Conservation (phyloP, 345 rosid genomes). For the Populus alba region DNA sequence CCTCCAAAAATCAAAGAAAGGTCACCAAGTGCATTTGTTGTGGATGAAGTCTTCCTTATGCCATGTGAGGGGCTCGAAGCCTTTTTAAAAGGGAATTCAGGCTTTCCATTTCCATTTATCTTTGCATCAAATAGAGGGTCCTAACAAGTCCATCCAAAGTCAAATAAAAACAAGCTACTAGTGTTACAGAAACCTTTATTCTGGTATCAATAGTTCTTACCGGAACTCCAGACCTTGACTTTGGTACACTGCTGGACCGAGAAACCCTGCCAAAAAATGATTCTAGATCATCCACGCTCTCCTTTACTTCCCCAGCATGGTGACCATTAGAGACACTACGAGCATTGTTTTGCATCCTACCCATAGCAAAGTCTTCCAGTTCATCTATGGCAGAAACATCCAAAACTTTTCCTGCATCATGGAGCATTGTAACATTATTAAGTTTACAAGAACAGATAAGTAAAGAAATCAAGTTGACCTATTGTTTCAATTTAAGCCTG, state of each 20-base stretch:
- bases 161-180: slow-evolving; percentile 11
- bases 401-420: slow-evolving; percentile 47
- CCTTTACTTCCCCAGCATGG: slow-evolving; percentile 10
- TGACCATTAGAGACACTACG: slow-evolving; percentile 19
- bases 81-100: slow-evolving; percentile 34
- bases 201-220: slow-evolving; percentile 42
- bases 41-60: slow-evolving; percentile 60
- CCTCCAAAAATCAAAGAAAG: slow-evolving; percentile 77
- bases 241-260: slow-evolving; percentile 77
- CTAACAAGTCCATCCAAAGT: slow-evolving; percentile 20
- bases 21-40: slow-evolving; percentile 55
- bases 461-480: not conserved
- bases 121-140: slow-evolving; percentile 40
- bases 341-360: slow-evolving; percentile 39
- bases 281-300: slow-evolving; percentile 58
- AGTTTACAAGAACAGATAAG: slow-evolving; percentile 8
- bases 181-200: not conserved
- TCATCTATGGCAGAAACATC: slow-evolving; percentile 58
- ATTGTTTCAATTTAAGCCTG: slow-evolving; percentile 12
- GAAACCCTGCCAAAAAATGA: slow-evolving; percentile 47
- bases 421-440: slow-evolving; percentile 20
- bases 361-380: slow-evolving; percentile 74
- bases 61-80: slow-evolving; percentile 43
- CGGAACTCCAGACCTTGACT: slow-evolving; percentile 46
- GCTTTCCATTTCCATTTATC: slow-evolving; percentile 35